Evolutionary conservation across 495 filamentous ascomycete species (phyloP).

Genomic region (Penicillium verhagenii): DNA sequence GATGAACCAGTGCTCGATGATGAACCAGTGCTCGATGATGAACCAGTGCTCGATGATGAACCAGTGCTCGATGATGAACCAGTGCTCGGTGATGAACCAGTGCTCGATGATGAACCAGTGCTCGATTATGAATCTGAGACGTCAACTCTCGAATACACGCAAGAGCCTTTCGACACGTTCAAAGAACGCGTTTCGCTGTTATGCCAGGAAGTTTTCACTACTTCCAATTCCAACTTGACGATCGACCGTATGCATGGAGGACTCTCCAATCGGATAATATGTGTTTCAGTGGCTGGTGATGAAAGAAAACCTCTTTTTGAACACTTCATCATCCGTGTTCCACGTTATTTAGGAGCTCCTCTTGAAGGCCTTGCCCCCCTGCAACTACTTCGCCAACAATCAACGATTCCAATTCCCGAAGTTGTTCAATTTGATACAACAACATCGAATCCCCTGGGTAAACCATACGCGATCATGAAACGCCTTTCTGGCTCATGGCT

Average conservation of each 20-base stretch:
- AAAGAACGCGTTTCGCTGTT: slow-evolving; percentile 1
- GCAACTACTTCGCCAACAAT: not conserved
- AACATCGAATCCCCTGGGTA: not conserved
- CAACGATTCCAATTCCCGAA: not conserved
- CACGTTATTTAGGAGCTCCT: not conserved
- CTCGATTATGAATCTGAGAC: not conserved
- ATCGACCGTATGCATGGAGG: not conserved
- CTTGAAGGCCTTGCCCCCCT: not conserved
- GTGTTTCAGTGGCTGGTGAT: not conserved
- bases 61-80: too few relatives aligned
- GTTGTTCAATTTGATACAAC: not conserved
- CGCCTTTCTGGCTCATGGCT: not conserved
- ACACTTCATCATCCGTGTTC: not conserved
- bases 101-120: too few relatives aligned
- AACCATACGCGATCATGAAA: not conserved
- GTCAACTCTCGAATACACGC: not conserved
- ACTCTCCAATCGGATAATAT: not conserved
- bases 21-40: too few relatives aligned
- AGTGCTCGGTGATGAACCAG: too few relatives aligned
- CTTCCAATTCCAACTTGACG: not conserved
- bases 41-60: too few relatives aligned
- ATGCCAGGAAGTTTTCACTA: not conserved
- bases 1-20: too few relatives aligned
- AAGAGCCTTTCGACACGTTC: slow-evolving; percentile 18
- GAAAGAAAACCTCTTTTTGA: not conserved